Conservation (phyloP, 805 yeast species). For the Saccharomyces eubayanus region DNA sequence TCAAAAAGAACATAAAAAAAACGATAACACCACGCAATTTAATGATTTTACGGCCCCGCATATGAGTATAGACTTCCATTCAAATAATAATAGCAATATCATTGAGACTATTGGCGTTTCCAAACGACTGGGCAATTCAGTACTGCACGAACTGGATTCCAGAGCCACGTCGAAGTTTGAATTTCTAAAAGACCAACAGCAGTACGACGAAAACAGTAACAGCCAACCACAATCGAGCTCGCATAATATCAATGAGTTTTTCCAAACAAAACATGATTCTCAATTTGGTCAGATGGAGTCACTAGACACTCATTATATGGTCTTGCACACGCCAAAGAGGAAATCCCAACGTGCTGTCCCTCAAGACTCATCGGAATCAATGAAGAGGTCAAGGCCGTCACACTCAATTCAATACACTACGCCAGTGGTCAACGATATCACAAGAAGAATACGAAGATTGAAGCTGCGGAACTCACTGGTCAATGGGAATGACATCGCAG, state of each 20-base stretch:
- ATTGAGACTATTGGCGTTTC: slow-evolving; percentile 25
- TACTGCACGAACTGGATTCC: slow-evolving; percentile 29
- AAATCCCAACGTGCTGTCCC: not conserved
- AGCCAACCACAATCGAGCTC: not conserved
- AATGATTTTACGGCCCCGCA: not conserved
- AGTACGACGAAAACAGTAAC: not conserved
- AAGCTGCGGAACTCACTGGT: slow-evolving; percentile 13
- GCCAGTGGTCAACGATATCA: slow-evolving; percentile 17
- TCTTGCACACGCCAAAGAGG: slow-evolving; percentile 8
- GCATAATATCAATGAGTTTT: slow-evolving; percentile 1
- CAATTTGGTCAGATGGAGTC: slow-evolving; percentile 30
- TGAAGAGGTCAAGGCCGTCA: slow-evolving; percentile 6
- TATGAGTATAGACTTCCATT: slow-evolving; percentile 4
- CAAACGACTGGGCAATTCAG: slow-evolving; percentile 29
- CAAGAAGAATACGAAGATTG: slow-evolving; percentile 22
- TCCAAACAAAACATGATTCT: slow-evolving; percentile 18
- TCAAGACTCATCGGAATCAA: slow-evolving; percentile 2
- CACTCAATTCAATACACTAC: not conserved
- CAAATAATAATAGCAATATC: slow-evolving; percentile 17
- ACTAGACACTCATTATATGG: slow-evolving; percentile 28
- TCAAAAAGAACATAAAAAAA: not conserved
- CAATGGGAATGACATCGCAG: not conserved
- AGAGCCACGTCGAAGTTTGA: slow-evolving; percentile 24
- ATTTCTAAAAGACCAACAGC: slow-evolving; percentile 7
- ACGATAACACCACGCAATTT: not conserved